These are phyloP conservation scores for Clarireedia paspali DNA, from an alignment of 2,329 filamentous ascomycete genomes.

Conservation along the genomic window DNA sequence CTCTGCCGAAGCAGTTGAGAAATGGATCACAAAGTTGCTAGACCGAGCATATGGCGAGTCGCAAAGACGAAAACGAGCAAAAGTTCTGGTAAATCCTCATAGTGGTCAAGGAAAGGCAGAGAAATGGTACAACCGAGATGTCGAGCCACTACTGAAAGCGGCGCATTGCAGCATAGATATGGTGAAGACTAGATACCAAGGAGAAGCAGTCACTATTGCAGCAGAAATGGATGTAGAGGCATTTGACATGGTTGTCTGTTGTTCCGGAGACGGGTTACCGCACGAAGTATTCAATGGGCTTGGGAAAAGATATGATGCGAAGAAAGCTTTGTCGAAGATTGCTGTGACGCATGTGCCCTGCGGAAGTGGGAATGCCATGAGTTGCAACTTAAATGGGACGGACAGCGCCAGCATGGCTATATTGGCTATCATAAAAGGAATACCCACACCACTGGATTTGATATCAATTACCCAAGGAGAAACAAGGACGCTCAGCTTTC, in stretches of 20 bases:
- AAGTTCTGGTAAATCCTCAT: conserved; percentile 85
- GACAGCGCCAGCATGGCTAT: conserved; percentile 68
- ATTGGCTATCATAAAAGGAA: conserved; percentile 77
- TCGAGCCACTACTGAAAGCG: conserved; percentile 75
- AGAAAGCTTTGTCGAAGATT: conserved; percentile 63
- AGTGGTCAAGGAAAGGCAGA: conserved; percentile 73
- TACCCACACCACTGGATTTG: conserved; percentile 77
- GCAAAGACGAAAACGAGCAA: conserved; percentile 67
- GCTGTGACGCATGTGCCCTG: conserved; percentile 85
- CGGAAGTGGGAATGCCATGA: conserved; percentile 91
- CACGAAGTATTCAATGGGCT: conserved; percentile 95
- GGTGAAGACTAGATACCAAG: conserved; percentile 60
- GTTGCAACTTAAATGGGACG: conserved; percentile 81
- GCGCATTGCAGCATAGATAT: conserved; percentile 72
- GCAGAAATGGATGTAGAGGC: conserved; percentile 67
- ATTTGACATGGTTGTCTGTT: conserved; percentile 80
- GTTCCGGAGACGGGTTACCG: conserved; percentile 85
- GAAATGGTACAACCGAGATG: conserved; percentile 65
- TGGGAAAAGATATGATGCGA: conserved; percentile 66
- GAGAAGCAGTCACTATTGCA: conserved; percentile 73
- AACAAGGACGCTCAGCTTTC: conserved; percentile 70
- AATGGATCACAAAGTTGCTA: conserved; percentile 60
- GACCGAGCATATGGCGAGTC: conserved; percentile 63
- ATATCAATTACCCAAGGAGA: conserved; percentile 80
- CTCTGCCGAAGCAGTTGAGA: conserved; percentile 22